phyloP scores from a whole-genome alignment of 441 rosid genomes.

The Adansonia rubrostipa region DNA sequence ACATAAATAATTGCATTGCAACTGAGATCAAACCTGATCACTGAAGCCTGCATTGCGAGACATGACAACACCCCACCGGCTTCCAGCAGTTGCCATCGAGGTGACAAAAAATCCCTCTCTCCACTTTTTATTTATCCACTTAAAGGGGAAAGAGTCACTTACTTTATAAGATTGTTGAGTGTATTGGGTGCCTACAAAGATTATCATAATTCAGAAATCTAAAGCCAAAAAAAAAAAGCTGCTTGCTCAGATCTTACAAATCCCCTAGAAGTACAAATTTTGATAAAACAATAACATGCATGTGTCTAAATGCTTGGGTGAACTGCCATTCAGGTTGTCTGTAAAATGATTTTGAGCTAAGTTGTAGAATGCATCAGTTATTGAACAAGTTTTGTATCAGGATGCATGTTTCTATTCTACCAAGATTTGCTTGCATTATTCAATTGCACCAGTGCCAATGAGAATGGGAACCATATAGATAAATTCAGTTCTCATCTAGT shows the following conservation, averaged over 20 bases:
- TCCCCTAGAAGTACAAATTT: constrained; percentile 11
- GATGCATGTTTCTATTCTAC: neutral
- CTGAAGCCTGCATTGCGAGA: constrained; percentile 99
- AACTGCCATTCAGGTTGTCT: neutral
- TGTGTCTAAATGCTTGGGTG: neutral
- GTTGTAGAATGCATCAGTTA: neutral
- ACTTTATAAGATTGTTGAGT: constrained; percentile 98
- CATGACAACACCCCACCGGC: constrained; percentile 99
- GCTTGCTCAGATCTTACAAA: neutral
- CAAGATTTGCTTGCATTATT: neutral
- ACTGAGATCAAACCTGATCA: constrained; percentile 66
- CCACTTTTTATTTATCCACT: constrained; percentile 99
- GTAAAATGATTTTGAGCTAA: neutral
- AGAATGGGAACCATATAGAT: neutral
- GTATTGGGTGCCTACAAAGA: constrained; percentile 80
- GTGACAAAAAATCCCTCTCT: constrained; percentile 98
- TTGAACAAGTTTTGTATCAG: neutral
- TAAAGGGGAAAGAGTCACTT: constrained; percentile 94
- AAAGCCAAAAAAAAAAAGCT: neutral
- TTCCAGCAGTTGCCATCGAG: constrained; percentile 99
- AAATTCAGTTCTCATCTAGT: neutral
- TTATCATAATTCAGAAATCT: constrained; percentile 13
- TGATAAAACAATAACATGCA: neutral
- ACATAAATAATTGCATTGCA: neutral
- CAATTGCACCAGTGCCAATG: neutral